Conservation (phyloP, 176 grass and related monocot genomes). For the Sorghum bicolor region DNA sequence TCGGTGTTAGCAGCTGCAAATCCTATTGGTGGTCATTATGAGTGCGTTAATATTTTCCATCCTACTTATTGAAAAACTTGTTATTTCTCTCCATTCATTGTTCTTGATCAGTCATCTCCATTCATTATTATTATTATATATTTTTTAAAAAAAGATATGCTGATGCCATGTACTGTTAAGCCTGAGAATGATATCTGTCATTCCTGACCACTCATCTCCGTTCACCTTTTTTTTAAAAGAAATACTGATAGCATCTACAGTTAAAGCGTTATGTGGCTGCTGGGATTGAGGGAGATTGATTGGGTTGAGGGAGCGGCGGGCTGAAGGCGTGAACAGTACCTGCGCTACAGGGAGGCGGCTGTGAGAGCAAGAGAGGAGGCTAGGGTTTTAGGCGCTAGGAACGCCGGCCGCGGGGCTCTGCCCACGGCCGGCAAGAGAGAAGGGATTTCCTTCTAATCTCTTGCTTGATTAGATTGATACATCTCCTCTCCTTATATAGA, state of each 20-base stretch:
- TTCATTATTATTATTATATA: neutral
- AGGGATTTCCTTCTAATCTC: too few relatives aligned
- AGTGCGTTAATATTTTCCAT: constrained; percentile 61
- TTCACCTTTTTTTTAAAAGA: constrained; percentile 2
- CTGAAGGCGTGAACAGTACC: too few relatives aligned
- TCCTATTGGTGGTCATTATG: constrained; percentile 94
- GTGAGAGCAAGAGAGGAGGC: too few relatives aligned
- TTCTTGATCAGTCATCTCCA: constrained; percentile 1
- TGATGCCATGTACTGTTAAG: neutral
- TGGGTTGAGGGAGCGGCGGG: too few relatives aligned
- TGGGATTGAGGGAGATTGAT: too few relatives aligned
- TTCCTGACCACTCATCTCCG: neutral
- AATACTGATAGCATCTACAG: neutral
- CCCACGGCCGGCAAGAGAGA: too few relatives aligned
- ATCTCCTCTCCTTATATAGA: too few relatives aligned
- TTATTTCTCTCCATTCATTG: neutral
- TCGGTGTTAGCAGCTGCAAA: constrained; percentile 94
- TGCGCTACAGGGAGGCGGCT: too few relatives aligned
- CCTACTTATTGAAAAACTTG: constrained; percentile 5
- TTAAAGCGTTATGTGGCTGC: too few relatives aligned
- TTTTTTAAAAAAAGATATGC: neutral
- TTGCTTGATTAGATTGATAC: too few relatives aligned
- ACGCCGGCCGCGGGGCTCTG: too few relatives aligned
- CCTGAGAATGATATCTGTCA: neutral
- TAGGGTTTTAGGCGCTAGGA: too few relatives aligned